Evolutionary conservation across 495 filamentous ascomycete species (phyloP).

Genomic region (Aspergillus sclerotiicarbonarius): DNA sequence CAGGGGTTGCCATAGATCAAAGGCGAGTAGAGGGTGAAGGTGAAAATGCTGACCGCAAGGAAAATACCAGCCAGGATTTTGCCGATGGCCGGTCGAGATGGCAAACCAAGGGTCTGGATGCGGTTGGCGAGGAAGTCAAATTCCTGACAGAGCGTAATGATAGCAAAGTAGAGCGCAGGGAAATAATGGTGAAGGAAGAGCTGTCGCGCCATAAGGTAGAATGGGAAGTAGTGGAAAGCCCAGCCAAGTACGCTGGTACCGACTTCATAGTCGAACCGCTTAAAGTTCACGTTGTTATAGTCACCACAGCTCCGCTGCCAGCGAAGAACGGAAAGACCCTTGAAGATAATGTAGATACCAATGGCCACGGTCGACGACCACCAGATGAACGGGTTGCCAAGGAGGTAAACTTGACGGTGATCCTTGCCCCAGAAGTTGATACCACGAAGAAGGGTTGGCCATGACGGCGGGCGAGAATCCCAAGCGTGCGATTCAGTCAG

Average conservation of each 20-base stretch:
- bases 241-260: constrained; percentile 88
- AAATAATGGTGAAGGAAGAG: constrained; percentile 98
- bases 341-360: constrained; percentile 74
- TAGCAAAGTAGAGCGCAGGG: constrained; percentile 91
- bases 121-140: constrained; percentile 80
- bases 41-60: constrained; percentile 65
- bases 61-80: constrained; percentile 66
- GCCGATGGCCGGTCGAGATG: constrained; percentile 69
- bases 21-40: constrained; percentile 83
- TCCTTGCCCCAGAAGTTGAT: constrained; percentile 99
- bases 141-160: constrained; percentile 82
- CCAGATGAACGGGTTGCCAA: constrained; percentile 96
- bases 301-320: constrained; percentile 93
- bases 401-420: constrained; percentile 90
- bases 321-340: constrained; percentile 80
- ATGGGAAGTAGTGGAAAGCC: constrained; percentile 96
- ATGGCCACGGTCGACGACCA: constrained; percentile 85
- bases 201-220: constrained; percentile 96
- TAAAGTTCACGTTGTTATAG: constrained; percentile 77
- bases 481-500: constrained; percentile 95
- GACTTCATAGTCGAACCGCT: constrained; percentile 96
- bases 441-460: constrained; percentile 88
- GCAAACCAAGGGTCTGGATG: constrained; percentile 62
- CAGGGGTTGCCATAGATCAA: constrained; percentile 91
- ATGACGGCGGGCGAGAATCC: constrained; percentile 92